Evolutionary conservation across 1,139 yeast genomes (phyloP), one percentile per base, ranked within the genome.

Genomic region (Saccharomycopsis hybrid): DNA sequence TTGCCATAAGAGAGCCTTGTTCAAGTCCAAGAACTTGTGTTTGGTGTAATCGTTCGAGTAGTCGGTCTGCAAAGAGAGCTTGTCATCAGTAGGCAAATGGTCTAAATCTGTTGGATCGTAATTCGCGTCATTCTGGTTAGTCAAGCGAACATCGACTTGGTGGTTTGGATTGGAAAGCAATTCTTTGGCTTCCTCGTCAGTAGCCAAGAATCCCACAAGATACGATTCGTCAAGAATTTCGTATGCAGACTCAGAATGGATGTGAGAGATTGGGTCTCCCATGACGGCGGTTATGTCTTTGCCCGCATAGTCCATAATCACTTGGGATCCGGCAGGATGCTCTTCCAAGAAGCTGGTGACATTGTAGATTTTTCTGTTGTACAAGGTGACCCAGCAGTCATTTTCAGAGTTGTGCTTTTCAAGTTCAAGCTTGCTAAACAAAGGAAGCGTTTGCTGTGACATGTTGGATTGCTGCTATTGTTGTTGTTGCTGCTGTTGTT

Each of bases 241-340:
- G 63, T 88, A 88, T 5, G 96, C 94, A 46, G 85, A 71, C 61
- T 86, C 95, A 2, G 92, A 83, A 67, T 89, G 96, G 50, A 76
- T 78, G 63, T 89, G 96, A 36, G 83, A 73, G 3, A 62, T 65
- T 18, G 70, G 65, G 61, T 87, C 94, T 11, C 82, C 78, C 78
- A 90, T 74, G 45, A 86, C 80, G 43, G 74, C 76, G 9, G 97
- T 85, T 56, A 89, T 73, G 63, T 92, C 97, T 62, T 81, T 75
- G 45, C 97, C 96, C 11, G 88, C 92, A 62, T 82, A 79, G 3
- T 87, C 90, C 51, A 76, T 60, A 53, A 92, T 77, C 41, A 85
- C 63, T 51, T 87, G 90, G 3, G 77, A 80, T n/a, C 96, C 97
- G 50, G 86, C 96, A 0, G 97, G 96, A 64, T 89, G 96, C 59